Base-by-base conservation (phyloP, 345 rosid genomes). In the Dipteronia dyeriana region DNA sequence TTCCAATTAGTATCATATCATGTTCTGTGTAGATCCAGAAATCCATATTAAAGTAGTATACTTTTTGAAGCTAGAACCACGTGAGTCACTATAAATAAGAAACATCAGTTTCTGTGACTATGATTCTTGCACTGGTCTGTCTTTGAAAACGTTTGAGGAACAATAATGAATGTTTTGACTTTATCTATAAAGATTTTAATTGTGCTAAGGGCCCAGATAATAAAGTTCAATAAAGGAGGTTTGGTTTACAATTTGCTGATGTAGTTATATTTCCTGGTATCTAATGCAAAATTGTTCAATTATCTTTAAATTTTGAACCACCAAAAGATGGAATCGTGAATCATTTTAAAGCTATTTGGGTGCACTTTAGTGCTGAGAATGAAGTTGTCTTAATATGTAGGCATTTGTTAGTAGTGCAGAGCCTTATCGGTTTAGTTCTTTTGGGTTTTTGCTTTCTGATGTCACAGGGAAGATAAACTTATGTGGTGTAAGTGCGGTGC, bases 261-360 rank as follows among this genome's bases (percentile, higher is more conserved):
- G 70, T 49, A 38, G 45, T 6, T 17, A 29, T 29, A 63, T 63
- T 43, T 20, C 22, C 39, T 43, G 11, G 22, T 39, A n/a, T 7
- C 20, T 66, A 31, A n/a, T 66, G 31, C 34, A 69, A 49, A 69
- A 25, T 47, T 54, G 29, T 69, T 23, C 68, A 31, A 64, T 64
- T 16, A 34, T 39, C n/a, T 14, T 64, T 5, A 14, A 6, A 16
- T 8, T 65, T 7, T 65, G 9, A 65, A n/a, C 66, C 66, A 0
- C 66, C 17, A 45, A 45, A 45, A 45, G 14, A 45, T 45, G 49
- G 49, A 45, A 45, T 45, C 49, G 11, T 45, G 13, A 45, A 45
- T 45, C 49, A 45, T 45, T 3, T 45, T 10, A 10, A 45, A 10
- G 49, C 10, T 10, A 45, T 10, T 45, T 45, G 49, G 9, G 45